Percentiles rank a stretch among this genome's conserved stretches.
Evolutionary conservation across 192 early-diverging fungal species (phyloP).

Genomic region (Podila horticola): DNA sequence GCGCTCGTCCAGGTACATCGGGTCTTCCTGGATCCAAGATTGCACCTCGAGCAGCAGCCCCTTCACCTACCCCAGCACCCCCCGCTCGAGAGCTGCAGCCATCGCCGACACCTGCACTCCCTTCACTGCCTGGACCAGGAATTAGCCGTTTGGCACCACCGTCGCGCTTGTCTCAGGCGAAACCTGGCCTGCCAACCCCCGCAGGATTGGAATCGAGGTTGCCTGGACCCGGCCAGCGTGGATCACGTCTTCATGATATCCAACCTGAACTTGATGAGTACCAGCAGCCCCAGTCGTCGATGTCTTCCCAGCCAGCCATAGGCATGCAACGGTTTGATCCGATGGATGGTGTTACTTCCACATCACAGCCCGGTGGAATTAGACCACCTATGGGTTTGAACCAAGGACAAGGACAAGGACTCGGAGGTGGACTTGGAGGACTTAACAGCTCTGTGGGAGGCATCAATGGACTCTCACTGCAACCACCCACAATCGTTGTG

Average conservation of each 20-base stretch:
- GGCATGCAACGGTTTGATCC: slow-evolving; percentile 47
- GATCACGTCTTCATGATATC: slow-evolving; percentile 42
- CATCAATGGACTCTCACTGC: slow-evolving; percentile 10
- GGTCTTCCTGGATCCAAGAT: slow-evolving; percentile 28
- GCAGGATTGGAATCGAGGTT: slow-evolving; percentile 22
- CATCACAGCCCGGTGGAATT: slow-evolving; percentile 22
- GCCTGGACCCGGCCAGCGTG: slow-evolving; percentile 21
- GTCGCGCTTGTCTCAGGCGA: slow-evolving; percentile 49
- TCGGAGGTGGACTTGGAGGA: slow-evolving; percentile 15
- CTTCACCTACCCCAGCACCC: slow-evolving; percentile 30
- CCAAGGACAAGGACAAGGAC: slow-evolving; percentile 42
- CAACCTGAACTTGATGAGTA: slow-evolving; percentile 26
- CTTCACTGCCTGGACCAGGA: slow-evolving; percentile 46
- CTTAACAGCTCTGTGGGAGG: background rate
- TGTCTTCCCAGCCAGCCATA: background rate
- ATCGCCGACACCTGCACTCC: slow-evolving; percentile 37
- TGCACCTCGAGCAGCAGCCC: slow-evolving; percentile 16
- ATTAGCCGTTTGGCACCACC: slow-evolving; percentile 27
- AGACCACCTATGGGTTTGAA: slow-evolving; percentile 32
- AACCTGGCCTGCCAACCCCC: slow-evolving; percentile 36
- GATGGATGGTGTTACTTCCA: slow-evolving; percentile 42
- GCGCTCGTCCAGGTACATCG: slow-evolving; percentile 21
- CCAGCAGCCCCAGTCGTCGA: background rate
- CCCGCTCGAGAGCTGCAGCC: slow-evolving; percentile 22
- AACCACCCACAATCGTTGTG: slow-evolving; percentile 27